Evolutionary conservation across 805 yeast species (phyloP), one percentile per base, ranked within the genome.

Genomic region (Pichia pseudocactophila): DNA sequence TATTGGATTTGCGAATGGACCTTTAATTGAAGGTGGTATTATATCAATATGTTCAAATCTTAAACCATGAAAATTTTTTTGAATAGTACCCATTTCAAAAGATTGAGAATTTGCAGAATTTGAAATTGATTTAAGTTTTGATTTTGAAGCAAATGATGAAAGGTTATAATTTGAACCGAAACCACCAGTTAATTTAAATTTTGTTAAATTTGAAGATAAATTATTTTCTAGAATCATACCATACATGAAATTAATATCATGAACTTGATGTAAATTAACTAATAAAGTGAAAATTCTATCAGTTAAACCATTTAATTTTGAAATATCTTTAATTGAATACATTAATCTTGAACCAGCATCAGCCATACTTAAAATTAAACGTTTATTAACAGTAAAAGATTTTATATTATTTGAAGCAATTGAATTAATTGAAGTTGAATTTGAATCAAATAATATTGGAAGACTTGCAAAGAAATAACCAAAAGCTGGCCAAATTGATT

Each of bases 261-360:
- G 95, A 13, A 82, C 90, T 55, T 83, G 76, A 63, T 89, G 96
- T 45, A 89, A 67, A 25, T 79, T 78, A n/a, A 82, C 70, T 42
- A 89, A 65, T 40, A 89, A 67, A 16, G 76, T 74, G 64, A 85
- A 89, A 4, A 89, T 82, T 50, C 96, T 67, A 53, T 86, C 90
- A 0, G 96, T 86, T 57, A 84, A 82, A 11, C 97, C 96, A 1
- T 95, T 84, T 42, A 89, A 71, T 59, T 81, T 89, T n/a, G 92
- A 82, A 18, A 89, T 73, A 61, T 88, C 96, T 59, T 89, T 89
- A 51, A 88, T 83, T 2, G 97, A 87, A 61, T 86, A 87, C 96
- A 89, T 88, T 64, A 89, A 72, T 51, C 96, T 71, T 12, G 94
- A 82, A 4, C 97, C 97, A 0, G 97, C 96, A 64, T 89, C 97